These are phyloP conservation scores for Venturia pyrina DNA, from an alignment of 2,329 filamentous ascomycete species.

Conservation along the genomic window DNA sequence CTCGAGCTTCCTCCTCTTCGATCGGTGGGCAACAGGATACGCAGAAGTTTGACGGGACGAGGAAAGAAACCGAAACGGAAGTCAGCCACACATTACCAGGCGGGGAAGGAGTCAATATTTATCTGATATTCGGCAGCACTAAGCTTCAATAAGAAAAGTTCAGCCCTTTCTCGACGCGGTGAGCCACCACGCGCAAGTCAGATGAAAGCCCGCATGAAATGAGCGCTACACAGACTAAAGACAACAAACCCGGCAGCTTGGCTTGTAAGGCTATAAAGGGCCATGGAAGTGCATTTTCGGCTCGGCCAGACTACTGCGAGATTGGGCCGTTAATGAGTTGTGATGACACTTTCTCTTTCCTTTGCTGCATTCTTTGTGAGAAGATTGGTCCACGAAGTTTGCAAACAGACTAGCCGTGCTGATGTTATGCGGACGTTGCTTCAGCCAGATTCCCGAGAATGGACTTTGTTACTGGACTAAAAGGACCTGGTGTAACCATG, in stretches of 20 bases:
- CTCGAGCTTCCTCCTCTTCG: not conserved
- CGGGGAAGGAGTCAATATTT: not conserved
- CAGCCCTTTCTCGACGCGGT: conserved; percentile 2
- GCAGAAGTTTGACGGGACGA: not conserved
- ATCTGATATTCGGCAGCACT: not conserved
- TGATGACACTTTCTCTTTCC: not conserved
- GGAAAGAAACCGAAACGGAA: not conserved
- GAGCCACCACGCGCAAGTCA: not conserved
- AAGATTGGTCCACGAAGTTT: not conserved
- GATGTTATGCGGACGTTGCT: not conserved
- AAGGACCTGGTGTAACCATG: not conserved
- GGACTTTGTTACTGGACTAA: not conserved
- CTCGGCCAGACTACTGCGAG: not conserved
- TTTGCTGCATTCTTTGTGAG: not conserved
- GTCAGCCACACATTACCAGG: not conserved
- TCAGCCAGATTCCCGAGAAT: not conserved
- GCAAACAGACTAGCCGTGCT: not conserved
- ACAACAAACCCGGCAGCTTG: not conserved
- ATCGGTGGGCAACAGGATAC: not conserved
- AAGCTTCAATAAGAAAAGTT: not conserved
- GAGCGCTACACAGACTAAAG: not conserved
- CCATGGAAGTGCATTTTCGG: not conserved
- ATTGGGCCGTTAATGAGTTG: not conserved
- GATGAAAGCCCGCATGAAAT: not conserved
- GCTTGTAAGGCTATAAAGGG: not conserved